Percentiles rank a stretch among this genome's conserved stretches.
Evolutionary conservation across 495 filamentous ascomycete genomes (phyloP).

Genomic region (Penicillium coffeae): DNA sequence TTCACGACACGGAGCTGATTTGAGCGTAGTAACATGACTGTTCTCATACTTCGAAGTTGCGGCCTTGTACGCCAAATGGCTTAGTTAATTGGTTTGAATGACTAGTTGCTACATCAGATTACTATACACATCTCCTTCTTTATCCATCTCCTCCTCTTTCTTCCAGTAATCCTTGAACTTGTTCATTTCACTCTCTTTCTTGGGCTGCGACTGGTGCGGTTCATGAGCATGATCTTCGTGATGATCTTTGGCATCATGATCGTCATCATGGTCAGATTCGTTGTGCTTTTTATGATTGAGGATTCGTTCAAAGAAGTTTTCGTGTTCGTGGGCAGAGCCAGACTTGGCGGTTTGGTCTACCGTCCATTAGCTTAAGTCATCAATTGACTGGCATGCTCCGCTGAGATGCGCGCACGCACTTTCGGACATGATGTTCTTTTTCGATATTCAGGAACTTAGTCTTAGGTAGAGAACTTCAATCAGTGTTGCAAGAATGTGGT

Average conservation of each 20-base stretch:
- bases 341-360: conserved; percentile 1
- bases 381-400: not conserved
- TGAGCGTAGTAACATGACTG: too few species aligned
- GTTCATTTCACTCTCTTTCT: conserved; percentile 11
- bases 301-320: conserved; percentile 15
- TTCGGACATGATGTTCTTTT: not conserved
- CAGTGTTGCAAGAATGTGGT: too few species aligned
- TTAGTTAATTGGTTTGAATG: too few species aligned
- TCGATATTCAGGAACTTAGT: too few species aligned
- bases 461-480: too few species aligned
- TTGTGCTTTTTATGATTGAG: conserved; percentile 6
- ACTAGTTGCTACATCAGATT: not conserved
- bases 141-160: not conserved
- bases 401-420: not conserved
- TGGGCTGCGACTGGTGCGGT: not conserved
- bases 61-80: not conserved
- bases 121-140: conserved; percentile 3
- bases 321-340: conserved; percentile 3
- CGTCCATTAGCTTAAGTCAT: not conserved
- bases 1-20: too few species aligned
- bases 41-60: not conserved
- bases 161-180: conserved; percentile 3
- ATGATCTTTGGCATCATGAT: not conserved
- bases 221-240: not conserved
- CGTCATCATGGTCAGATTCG: not conserved